A percentile compares a stretch with the other conserved stretches of the same genome.
Evolutionary conservation across 2,329 filamentous ascomycete genomes (phyloP).

Genomic region (Volutella citrinella): DNA sequence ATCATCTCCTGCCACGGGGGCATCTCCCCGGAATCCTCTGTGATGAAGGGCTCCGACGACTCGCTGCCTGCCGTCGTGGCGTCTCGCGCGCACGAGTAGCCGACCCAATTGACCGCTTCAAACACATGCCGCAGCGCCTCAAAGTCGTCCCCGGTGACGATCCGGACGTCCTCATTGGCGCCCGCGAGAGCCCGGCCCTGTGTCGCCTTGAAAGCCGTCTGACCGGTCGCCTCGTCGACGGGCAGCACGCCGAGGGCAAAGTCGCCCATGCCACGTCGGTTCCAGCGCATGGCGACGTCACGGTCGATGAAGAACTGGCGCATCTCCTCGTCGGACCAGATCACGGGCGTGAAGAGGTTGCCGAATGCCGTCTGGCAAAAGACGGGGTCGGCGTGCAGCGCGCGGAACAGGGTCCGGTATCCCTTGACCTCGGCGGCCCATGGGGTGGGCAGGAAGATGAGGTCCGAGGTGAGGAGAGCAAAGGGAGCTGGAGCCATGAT

Average conservation of each 20-base stretch:
- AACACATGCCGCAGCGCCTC: neutral
- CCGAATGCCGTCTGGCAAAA: constrained; percentile 17
- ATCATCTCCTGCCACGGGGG: constrained; percentile 17
- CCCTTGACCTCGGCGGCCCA: constrained; percentile 4
- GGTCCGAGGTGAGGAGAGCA: no score
- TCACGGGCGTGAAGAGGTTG: constrained; percentile 2
- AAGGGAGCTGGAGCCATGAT: no score
- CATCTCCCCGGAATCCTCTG: neutral
- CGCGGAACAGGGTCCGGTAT: constrained; percentile 11
- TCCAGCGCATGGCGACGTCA: constrained; percentile 12
- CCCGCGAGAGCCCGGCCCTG: no score
- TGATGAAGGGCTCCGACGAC: constrained; percentile 1
- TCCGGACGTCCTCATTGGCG: neutral
- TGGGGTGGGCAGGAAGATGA: constrained; percentile 17
- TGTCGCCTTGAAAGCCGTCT: no score
- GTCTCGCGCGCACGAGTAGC: constrained; percentile 15
- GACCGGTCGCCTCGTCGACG: no score
- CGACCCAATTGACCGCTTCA: constrained; percentile 12
- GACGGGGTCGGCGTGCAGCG: constrained; percentile 8
- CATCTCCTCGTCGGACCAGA: constrained; percentile 13
- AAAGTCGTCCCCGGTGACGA: constrained; percentile 4
- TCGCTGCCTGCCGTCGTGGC: no score
- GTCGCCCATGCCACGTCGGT: constrained; percentile 14
- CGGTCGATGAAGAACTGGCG: constrained; percentile 4
- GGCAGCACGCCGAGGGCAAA: constrained; percentile 15